Evolutionary conservation across 108 stramenopile species (phyloP), one percentile per base, ranked within the genome.

Genomic region (Nannochloropsis salina): DNA sequence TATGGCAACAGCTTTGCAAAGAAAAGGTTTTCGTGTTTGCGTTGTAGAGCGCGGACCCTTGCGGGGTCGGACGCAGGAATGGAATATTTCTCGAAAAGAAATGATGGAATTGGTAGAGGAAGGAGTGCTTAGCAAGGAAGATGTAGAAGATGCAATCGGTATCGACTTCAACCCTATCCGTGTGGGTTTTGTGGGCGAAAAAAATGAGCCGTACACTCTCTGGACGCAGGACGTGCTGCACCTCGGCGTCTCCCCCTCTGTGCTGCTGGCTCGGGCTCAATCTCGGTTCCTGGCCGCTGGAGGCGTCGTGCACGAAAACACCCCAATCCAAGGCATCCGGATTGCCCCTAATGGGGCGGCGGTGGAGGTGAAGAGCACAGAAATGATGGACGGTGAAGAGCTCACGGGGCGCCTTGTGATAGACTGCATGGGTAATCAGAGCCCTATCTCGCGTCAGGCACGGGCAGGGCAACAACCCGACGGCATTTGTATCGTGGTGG

Each of bases 351-450:
- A 92, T 9, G 44, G 84, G 31, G 83, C 83, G 41, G 31, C 18
- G 11, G 40, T 84, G 5, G 42, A 20, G 81, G 8, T 82, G 40
- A 31, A 31, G 31, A 31, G 31, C 31, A 31, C 31, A 31, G 82
- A 44, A 9, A 80, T n/a, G 20, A 41, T 6, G 6, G 93, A 92
- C 20, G 91, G 91, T n/a, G 40, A 6, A 40, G 41, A 81, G 6
- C 90, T 96, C 80, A 95, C 95, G 43, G 61, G 94, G 18, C 86
- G 92, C 8, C 89, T 97, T 44, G 93, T 97, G 8, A 80, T 97
- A 31, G 96, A 97, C 86, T 94, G 94, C 86, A 97, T 95, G 95
- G 96, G 96, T 1, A 95, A 97, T 92, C 92, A 87, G 61, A 93
- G 92, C 0, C 96, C 95, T n/a, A 95, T 97, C 44, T 91, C 93